Evolutionary conservation across 2,329 filamentous ascomycete species (phyloP), one percentile per base, ranked within the genome.

Genomic region (Trichoderma simmonsii): DNA sequence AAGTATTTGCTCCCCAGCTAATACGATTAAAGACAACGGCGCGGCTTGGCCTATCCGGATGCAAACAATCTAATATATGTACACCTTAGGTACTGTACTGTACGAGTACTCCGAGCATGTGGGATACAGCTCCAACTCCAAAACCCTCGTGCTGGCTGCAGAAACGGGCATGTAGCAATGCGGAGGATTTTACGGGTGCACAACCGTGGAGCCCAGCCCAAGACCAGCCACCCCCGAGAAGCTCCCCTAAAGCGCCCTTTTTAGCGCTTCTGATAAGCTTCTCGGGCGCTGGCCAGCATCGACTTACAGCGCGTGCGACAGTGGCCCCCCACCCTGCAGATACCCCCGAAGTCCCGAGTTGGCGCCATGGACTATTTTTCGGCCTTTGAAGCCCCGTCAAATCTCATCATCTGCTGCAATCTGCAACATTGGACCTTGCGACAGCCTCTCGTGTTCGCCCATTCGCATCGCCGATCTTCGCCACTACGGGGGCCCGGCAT

Each of bases 351-450:
- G 51, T 64, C 68, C 68, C 68, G 68, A 71, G 26, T 48, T 48
- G 68, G 60, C 59, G 68, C 68, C 60, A 71, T 71, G 68, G 60
- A 64, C 60, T 71, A 39, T 71, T 71, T 71, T 71, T 71, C 68
- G 68, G 68, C 43, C 34, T 59, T 68, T 65, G 63, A 65, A 26
- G 28, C 26, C 18, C 14, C 60, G 34, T 63, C 36, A 43, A 63
- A 39, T 39, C 21, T 66, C 48, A 69, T 30, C 56, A 11, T 60
- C 18, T 48, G 30, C 43, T 60, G 24, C 34, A 18, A 34, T 51
- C 36, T 34, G 66, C 56, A 69, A 24, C 60, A 26, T 24, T 57
- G 54, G 14, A 36, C 56, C 18, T 43, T 51, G 65, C 15, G 28
- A 48, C 34, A 60, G 30, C 59, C 34, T 54, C 28, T 60, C 64